Evolutionary conservation across 2,329 filamentous ascomycete genomes (phyloP).

Genomic region (Fusarium drepaniforme): DNA sequence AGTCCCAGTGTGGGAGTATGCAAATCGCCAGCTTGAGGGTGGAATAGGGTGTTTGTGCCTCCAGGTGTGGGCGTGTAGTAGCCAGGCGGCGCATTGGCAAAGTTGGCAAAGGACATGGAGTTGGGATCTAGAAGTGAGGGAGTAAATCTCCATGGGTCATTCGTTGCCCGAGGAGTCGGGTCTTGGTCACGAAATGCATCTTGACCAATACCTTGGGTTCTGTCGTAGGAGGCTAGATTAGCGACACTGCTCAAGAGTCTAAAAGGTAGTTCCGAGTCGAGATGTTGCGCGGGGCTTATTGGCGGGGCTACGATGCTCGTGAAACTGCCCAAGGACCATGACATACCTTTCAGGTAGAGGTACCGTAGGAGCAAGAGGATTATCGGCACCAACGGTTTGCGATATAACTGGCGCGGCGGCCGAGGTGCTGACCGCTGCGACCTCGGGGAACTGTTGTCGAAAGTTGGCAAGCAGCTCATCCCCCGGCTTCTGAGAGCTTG

Average conservation of each 20-base stretch:
- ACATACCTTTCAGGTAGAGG: constrained; percentile 47
- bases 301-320: neutral
- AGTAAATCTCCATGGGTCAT: constrained; percentile 89
- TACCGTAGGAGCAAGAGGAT: constrained; percentile 34
- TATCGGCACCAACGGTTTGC: constrained; percentile 48
- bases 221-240: constrained; percentile 28
- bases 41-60: constrained; percentile 83
- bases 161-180: constrained; percentile 82
- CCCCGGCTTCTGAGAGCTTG: constrained; percentile 85
- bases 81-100: constrained; percentile 82
- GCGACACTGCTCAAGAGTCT: constrained; percentile 7
- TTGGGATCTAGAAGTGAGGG: constrained; percentile 90
- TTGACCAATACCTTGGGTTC: constrained; percentile 40
- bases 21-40: constrained; percentile 86
- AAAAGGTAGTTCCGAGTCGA: neutral
- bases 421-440: constrained; percentile 66
- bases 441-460: constrained; percentile 83
- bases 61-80: constrained; percentile 92
- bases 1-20: constrained; percentile 84
- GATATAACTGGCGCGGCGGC: constrained; percentile 56
- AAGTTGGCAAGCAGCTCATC: constrained; percentile 88
- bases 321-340: neutral
- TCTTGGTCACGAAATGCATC: constrained; percentile 75
- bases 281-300: neutral
- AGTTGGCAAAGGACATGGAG: constrained; percentile 82